Evolutionary conservation across 2,329 filamentous ascomycete species (phyloP).

Genomic region (Fusarium concolor): DNA sequence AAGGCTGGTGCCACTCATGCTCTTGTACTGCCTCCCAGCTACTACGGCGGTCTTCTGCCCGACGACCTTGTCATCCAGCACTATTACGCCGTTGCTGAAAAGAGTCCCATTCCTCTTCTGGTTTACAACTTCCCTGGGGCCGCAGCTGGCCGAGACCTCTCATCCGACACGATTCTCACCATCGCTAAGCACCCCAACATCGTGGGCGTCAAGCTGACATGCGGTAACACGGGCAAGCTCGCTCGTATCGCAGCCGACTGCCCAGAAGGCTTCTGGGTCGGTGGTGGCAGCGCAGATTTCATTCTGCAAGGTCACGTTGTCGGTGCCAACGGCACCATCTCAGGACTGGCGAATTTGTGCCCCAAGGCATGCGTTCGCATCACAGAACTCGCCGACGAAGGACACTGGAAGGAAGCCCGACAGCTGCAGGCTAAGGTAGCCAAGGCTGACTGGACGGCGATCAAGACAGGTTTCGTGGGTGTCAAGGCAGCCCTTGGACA

Average conservation of each 20-base stretch:
- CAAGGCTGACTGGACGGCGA: slow-evolving; percentile 59
- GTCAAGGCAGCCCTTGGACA: slow-evolving; percentile 60
- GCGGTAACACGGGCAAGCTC: slow-evolving; percentile 74
- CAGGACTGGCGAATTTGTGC: slow-evolving; percentile 55
- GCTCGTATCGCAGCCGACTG: slow-evolving; percentile 60
- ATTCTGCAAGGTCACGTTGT: slow-evolving; percentile 55
- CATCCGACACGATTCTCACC: slow-evolving; percentile 67
- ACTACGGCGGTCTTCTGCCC: slow-evolving; percentile 77
- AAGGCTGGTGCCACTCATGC: slow-evolving; percentile 80
- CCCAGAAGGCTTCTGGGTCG: slow-evolving; percentile 50
- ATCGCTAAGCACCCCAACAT: slow-evolving; percentile 68
- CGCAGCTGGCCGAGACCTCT: slow-evolving; percentile 69
- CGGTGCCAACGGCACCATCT: slow-evolving; percentile 56
- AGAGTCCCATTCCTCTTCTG: slow-evolving; percentile 69
- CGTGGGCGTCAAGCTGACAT: slow-evolving; percentile 73
- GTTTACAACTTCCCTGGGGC: slow-evolving; percentile 76
- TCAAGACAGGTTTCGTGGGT: slow-evolving; percentile 61
- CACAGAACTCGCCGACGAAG: slow-evolving; percentile 50
- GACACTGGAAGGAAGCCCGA: slow-evolving; percentile 50
- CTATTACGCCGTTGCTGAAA: slow-evolving; percentile 72
- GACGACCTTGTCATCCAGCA: slow-evolving; percentile 62
- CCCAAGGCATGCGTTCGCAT: slow-evolving; percentile 53
- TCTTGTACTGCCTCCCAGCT: slow-evolving; percentile 80
- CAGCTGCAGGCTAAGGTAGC: slow-evolving; percentile 57
- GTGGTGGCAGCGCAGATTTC: slow-evolving; percentile 56